Base-by-base conservation (phyloP, 768 basidiomycete species). In the Crassisporium funariophilum region DNA sequence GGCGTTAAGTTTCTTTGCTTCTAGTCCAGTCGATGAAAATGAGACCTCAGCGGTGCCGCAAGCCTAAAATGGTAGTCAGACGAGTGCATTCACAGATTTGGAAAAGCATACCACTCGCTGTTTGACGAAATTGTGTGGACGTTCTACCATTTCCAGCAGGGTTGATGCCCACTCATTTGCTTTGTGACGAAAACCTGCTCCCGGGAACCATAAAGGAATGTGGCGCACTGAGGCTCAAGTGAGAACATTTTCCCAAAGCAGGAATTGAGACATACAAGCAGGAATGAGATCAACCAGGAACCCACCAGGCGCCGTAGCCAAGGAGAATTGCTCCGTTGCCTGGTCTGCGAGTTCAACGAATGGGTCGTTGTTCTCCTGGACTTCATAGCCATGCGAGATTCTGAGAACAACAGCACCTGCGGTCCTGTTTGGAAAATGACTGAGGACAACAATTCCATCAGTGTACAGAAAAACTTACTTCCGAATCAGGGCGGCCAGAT, bases 191-290 rank as follows among this genome's bases (percentile, higher is more conserved):
- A 85, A 86, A 4, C 66, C 67, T 20, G 81, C 81, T 17, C 83
- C 83, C 16, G 84, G 84, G 52, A 83, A 72, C 83, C 84, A 86
- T 19, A 68, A 62, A 24, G 84, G 84, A 35, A 84, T 56, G 53
- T 83, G 66, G 38, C 72, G 71, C 55, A 86, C 84, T 86, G 42
- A 7, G 41, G 5, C 7, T 4, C 31, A 22, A 29, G 31, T 22
- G 17, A 47, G 43, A 47, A 41, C 45, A 17, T 48, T 37, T 29
- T 44, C 25, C 12, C 27, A 11, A 24, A 36, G 44, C 8, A 23
- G 22, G 23, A 50, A 40, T 50, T 47, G 44, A 35, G 22, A 50
- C 70, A 57, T 63, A 79, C 78, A 60, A 29, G 68, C 61, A 27
- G 79, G 79, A 21, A 80, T 62, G 36, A 78, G 58, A 63, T 81